Evolutionary conservation across 2,329 filamentous ascomycete genomes (phyloP).

Genomic region (Cladorrhinum sp.): DNA sequence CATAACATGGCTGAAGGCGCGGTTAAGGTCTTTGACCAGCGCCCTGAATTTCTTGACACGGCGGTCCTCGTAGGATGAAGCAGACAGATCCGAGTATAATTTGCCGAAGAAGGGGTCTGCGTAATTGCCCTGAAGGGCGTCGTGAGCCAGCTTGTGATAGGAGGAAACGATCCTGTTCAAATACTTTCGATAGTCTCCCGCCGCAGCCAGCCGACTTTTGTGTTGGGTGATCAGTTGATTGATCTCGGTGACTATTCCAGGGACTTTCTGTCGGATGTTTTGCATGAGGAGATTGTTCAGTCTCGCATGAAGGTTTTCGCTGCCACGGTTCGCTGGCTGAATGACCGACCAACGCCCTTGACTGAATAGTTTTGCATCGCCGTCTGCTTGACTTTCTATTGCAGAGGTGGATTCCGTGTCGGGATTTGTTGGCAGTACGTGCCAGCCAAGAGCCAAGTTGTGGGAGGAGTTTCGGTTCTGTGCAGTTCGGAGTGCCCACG

Average conservation of each 20-base stretch:
- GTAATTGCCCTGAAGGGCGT: neutral
- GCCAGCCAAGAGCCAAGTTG: conserved; percentile 32
- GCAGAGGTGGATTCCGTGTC: conserved; percentile 21
- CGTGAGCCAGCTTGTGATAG: conserved; percentile 36
- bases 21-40: conserved; percentile 33
- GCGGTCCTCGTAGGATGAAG: conserved; percentile 1
- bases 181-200: conserved; percentile 18
- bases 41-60: conserved; percentile 31
- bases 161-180: conserved; percentile 36
- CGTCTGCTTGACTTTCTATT: conserved; percentile 18
- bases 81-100: neutral
- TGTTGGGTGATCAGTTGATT: neutral
- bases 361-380: conserved; percentile 23
- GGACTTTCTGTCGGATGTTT: conserved; percentile 32
- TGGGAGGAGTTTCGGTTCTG: conserved; percentile 28
- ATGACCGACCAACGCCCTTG: conserved; percentile 30
- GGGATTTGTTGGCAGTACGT: conserved; percentile 42
- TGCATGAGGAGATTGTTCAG: conserved; percentile 36
- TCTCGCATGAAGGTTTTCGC: conserved; percentile 35
- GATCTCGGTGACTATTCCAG: conserved; percentile 25
- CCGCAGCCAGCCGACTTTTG: neutral
- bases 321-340: conserved; percentile 33
- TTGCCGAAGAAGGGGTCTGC: neutral
- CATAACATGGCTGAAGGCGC: conserved; percentile 31
- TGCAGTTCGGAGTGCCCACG: conserved; percentile 39